Evolutionary conservation across 495 filamentous ascomycete genomes (phyloP), one percentile per base, ranked within the genome.

Genomic region (Hyaloscypha hepaticicola): DNA sequence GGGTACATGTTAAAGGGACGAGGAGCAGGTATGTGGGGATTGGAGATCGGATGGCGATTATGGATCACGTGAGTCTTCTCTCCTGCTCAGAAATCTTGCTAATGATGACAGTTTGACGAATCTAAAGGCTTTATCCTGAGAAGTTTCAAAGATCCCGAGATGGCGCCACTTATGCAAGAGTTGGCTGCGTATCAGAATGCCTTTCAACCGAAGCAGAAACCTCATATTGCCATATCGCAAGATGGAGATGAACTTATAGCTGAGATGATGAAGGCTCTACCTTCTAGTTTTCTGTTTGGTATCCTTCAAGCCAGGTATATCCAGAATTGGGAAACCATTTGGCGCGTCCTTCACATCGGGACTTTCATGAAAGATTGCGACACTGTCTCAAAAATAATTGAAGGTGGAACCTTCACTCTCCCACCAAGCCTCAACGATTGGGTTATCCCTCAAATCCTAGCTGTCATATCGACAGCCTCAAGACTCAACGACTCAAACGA

Each of bases 301-400:
- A 31, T 34, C 21, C 33, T 68, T 11, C 49, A 56, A 21, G 21
- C 22, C 1, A 62, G 28, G 21, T 71, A 68, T 55, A 24, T 24
- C 5, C 8, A 29, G 5, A 55, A 60, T 25, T 67, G 63, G 57
- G 69, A 68, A 34, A 65, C 52, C 9, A 22, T 66, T 3, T 50
- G 51, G n/a, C 33, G 69, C 53, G 53, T 71, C 6, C 21, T 71
- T 21, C 66, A 71, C 51, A 56, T 68, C n/a, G 57, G 65, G 9
- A 64, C 59, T 5, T 60, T 66, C 51, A n/a, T 33, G 8, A 60
- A 57, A 52, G 55, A 55, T 28, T 60, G 55, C 59, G 26, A 49
- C 5, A 53, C 60, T 38, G 56, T 68, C 11, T 38, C 12, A 8
- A 12, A n/a, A 21, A 9, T 53, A 7, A 50, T 27, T 21, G 16